Evolutionary conservation across 2,329 filamentous ascomycete genomes (phyloP).

Genomic region (Cadophora luteo-olivacea): DNA sequence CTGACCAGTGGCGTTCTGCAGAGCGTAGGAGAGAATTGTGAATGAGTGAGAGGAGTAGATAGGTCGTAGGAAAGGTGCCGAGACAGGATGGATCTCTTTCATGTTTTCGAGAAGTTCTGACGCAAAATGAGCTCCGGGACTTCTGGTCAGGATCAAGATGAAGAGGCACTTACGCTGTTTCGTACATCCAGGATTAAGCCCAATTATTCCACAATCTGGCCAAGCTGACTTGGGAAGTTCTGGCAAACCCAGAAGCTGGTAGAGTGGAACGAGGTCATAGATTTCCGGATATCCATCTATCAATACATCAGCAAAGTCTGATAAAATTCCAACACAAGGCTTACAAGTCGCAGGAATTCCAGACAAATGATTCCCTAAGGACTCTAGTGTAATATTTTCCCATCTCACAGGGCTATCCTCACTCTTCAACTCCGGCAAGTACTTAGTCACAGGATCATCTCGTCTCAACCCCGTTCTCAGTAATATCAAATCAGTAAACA

Average conservation of each 20-base stretch:
- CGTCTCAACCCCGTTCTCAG: neutral
- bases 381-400: neutral
- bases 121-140: no score
- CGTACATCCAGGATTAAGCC: conserved; percentile 15
- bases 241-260: conserved; percentile 16
- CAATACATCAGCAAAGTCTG: neutral
- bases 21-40: conserved; percentile 15
- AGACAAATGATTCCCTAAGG: conserved; percentile 8
- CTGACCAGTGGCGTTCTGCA: conserved; percentile 9
- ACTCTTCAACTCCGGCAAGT: neutral
- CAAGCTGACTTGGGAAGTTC: conserved; percentile 1
- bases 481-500: neutral
- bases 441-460: neutral
- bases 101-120: conserved; percentile 12
- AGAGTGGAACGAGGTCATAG: conserved; percentile 9
- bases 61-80: neutral
- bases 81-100: neutral
- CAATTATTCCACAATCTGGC: conserved; percentile 14
- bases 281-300: conserved; percentile 20
- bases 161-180: conserved; percentile 8
- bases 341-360: conserved; percentile 17
- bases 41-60: conserved; percentile 15
- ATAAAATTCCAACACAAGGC: neutral
- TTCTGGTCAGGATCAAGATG: no score
- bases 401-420: neutral